These are phyloP conservation scores for Pseudogymnoascus pannorum DNA, from an alignment of 2,329 filamentous ascomycete genomes.

Conservation along the genomic window DNA sequence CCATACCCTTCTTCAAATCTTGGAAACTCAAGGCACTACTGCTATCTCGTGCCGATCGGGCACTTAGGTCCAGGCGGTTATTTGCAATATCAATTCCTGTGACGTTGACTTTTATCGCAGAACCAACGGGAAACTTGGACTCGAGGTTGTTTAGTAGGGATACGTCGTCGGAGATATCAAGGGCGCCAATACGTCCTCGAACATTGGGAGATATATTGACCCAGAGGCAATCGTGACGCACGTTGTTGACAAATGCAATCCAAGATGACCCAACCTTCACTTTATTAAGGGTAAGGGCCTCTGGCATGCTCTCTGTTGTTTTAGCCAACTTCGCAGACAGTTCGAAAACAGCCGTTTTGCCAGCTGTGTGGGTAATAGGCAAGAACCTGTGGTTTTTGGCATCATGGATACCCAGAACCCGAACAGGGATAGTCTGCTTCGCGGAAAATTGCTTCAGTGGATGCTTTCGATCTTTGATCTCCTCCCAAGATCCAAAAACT, in stretches of 20 bases:
- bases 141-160: slow-evolving; percentile 69
- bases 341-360: slow-evolving; percentile 74
- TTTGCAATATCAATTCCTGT: slow-evolving; percentile 64
- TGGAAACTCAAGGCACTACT: slow-evolving; percentile 57
- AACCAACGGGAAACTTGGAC: slow-evolving; percentile 82
- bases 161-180: slow-evolving; percentile 83
- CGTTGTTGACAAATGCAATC: slow-evolving; percentile 86
- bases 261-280: slow-evolving; percentile 65
- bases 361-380: slow-evolving; percentile 77
- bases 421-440: slow-evolving; percentile 65
- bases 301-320: slow-evolving; percentile 44
- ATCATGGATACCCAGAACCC: slow-evolving; percentile 81
- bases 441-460: slow-evolving; percentile 69
- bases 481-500: slow-evolving; percentile 79
- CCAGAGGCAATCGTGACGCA: slow-evolving; percentile 74
- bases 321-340: slow-evolving; percentile 70
- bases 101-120: slow-evolving; percentile 74
- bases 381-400: slow-evolving; percentile 85
- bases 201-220: slow-evolving; percentile 84
- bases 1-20: slow-evolving; percentile 68
- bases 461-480: slow-evolving; percentile 73
- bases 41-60: slow-evolving; percentile 51
- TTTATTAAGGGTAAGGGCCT: slow-evolving; percentile 63
- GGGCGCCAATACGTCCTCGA: slow-evolving; percentile 70
- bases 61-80: slow-evolving; percentile 77